A percentile compares a stretch with the other conserved stretches of the same genome.
phyloP scores from a whole-genome alignment of 2,329 filamentous ascomycete species.

The Alternaria alternata region DNA sequence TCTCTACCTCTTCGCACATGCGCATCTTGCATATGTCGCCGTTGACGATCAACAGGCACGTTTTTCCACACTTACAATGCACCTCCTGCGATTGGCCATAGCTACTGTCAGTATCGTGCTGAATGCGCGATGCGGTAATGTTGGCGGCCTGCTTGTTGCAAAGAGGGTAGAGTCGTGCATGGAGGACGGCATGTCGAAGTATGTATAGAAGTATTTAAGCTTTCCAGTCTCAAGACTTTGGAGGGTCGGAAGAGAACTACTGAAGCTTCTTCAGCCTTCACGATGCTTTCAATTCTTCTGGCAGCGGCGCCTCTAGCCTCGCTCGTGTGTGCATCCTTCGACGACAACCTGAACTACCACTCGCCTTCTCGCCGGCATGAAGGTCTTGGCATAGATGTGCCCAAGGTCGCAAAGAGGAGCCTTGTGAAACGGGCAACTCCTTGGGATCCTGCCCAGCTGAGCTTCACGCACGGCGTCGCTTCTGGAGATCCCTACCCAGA shows the following conservation, averaged over 20 bases:
- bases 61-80: conserved; percentile 20
- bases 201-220: conserved; percentile 6
- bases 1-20: conserved; percentile 17
- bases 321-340: conserved; percentile 29
- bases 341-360: conserved; percentile 69
- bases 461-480: conserved; percentile 57
- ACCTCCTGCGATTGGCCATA: conserved; percentile 5
- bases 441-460: conserved; percentile 50
- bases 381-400: conserved; percentile 68
- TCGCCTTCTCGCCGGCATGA: conserved; percentile 71
- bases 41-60: conserved; percentile 19
- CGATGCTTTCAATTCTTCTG: conserved; percentile 28
- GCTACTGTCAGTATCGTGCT: background rate
- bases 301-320: conserved; percentile 24
- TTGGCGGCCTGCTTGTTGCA: background rate
- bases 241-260: background rate
- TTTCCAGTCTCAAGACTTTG: background rate
- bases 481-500: conserved; percentile 57
- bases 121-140: conserved; percentile 3
- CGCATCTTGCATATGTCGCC: conserved; percentile 17
- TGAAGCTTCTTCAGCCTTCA: background rate
- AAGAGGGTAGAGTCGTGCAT: background rate
- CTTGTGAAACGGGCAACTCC: conserved; percentile 28
- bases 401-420: conserved; percentile 65
- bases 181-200: conserved; percentile 4